These are phyloP conservation scores for Xylaria sp. DNA, from an alignment of 2,329 filamentous ascomycete species.

Conservation along the genomic window DNA sequence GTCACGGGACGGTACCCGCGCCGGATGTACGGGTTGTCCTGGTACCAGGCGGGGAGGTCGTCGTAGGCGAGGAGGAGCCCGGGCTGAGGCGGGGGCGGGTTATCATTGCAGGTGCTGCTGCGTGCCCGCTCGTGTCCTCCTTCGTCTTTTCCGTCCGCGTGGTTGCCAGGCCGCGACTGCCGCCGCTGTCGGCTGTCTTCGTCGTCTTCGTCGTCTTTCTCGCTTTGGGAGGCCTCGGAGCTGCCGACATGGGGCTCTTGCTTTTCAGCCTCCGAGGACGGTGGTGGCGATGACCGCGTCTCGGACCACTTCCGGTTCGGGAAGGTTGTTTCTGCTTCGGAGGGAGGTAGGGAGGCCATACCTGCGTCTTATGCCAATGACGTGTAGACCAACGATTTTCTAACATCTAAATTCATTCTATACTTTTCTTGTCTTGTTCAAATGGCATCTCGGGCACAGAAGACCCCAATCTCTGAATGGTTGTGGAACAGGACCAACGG, in stretches of 20 bases:
- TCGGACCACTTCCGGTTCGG: neutral
- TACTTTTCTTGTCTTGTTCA: neutral
- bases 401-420: neutral
- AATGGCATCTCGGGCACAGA: neutral
- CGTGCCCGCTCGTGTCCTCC: neutral
- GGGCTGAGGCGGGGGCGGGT: conserved; percentile 1
- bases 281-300: neutral
- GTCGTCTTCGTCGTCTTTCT: conserved; percentile 9
- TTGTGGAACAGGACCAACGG: neutral
- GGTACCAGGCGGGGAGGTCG: conserved; percentile 35
- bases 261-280: conserved; percentile 19
- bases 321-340: neutral
- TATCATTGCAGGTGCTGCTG: no score
- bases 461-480: neutral
- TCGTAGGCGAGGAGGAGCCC: conserved; percentile 24
- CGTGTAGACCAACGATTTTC: neutral
- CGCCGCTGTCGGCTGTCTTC: no score
- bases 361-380: neutral
- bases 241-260: conserved; percentile 2
- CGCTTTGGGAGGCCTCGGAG: conserved; percentile 2
- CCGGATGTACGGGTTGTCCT: conserved; percentile 69
- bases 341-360: neutral
- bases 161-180: no score
- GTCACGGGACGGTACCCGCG: conserved; percentile 66
- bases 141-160: neutral